Conservation (phyloP, 257 asterid species). For the Datura wrightii region DNA sequence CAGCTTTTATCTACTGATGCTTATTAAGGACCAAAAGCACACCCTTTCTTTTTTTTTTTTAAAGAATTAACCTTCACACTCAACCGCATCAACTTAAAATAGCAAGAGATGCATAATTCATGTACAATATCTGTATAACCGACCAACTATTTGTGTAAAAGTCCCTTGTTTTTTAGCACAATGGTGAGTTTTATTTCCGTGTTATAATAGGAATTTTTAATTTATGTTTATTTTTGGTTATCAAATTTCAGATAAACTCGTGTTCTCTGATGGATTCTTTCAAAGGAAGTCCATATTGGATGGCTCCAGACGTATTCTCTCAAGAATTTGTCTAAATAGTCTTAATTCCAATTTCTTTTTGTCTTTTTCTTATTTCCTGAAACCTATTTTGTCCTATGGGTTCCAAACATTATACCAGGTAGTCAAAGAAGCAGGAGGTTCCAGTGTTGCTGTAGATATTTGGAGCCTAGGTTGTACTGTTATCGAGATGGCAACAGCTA, state of each 20-base stretch:
- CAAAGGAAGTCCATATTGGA: conserved; percentile 72
- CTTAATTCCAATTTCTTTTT: background rate
- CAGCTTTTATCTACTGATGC: no score
- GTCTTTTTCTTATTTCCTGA: conserved; percentile 31
- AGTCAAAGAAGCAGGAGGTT: conserved; percentile 49
- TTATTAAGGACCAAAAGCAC: no score
- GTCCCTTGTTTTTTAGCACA: no score
- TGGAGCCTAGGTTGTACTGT: conserved; percentile 87
- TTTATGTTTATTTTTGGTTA: conserved; percentile 33
- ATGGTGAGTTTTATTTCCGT: background rate
- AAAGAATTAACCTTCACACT: no score
- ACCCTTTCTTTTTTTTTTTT: no score
- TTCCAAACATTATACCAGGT: conserved; percentile 44
- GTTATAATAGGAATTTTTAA: background rate
- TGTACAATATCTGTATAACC: no score
- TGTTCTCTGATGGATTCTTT: conserved; percentile 57
- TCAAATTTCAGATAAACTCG: conserved; percentile 57
- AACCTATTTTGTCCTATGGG: conserved; percentile 14
- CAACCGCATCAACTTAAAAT: no score
- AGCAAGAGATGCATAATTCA: no score
- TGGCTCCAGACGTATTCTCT: conserved; percentile 69
- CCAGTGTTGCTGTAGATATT: conserved; percentile 67
- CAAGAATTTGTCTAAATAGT: conserved; percentile 24
- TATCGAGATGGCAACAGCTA: conserved; percentile 76
- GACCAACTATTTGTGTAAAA: no score